These are phyloP conservation scores for Dendrocalamus latiflorus DNA, from an alignment of 202 grass and related monocot genomes.

Conservation along the genomic window DNA sequence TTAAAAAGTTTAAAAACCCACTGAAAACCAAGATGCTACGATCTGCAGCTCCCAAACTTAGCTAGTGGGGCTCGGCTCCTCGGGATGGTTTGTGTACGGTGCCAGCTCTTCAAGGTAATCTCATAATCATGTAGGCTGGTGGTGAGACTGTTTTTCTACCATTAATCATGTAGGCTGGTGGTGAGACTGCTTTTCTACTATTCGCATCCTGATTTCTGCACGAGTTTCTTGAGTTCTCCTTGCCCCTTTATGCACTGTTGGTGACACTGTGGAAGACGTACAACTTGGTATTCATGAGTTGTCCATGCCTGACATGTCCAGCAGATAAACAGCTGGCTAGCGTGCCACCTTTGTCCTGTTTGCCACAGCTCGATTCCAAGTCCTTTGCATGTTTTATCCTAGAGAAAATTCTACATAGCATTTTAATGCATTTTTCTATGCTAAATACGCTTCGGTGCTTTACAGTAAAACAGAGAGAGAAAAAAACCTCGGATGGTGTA, in stretches of 20 bases:
- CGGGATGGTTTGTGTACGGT: too few relatives aligned
- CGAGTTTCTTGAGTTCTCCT: slow-evolving; percentile 25
- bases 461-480: too few relatives aligned
- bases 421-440: not conserved
- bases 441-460: not conserved
- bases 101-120: too few relatives aligned
- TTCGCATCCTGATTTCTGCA: too few relatives aligned
- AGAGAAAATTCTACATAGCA: not conserved
- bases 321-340: slow-evolving; percentile 14
- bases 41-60: too few relatives aligned
- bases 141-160: too few relatives aligned
- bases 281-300: slow-evolving; percentile 13
- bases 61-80: too few relatives aligned
- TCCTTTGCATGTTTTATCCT: not conserved
- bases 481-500: too few relatives aligned
- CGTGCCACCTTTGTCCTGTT: not conserved
- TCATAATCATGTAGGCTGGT: too few relatives aligned
- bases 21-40: too few relatives aligned
- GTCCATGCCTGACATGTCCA: not conserved
- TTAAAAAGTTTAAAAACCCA: too few relatives aligned
- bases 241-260: not conserved
- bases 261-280: not conserved
- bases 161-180: not conserved
- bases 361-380: not conserved
- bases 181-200: not conserved